Evolutionary conservation across 805 yeast genomes (phyloP).

Genomic region (Yamadazyma nakazawae): DNA sequence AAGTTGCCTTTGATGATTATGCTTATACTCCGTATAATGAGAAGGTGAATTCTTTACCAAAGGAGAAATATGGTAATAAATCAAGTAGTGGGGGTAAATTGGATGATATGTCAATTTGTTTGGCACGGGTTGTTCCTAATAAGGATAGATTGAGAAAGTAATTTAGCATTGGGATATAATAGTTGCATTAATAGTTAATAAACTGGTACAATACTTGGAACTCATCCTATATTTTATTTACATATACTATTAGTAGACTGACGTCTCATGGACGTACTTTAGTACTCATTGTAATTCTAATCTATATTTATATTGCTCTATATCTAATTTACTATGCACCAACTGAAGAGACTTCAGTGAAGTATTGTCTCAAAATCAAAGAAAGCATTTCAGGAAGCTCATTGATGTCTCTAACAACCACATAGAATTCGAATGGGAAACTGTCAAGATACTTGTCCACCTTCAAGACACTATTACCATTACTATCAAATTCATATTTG

Average conservation of each 20-base stretch:
- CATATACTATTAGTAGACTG: too few relatives aligned
- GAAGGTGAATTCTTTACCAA: conserved; percentile 43
- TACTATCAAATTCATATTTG: conserved; percentile 62
- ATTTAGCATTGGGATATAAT: background rate
- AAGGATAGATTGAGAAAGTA: conserved; percentile 2
- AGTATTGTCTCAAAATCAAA: conserved; percentile 85
- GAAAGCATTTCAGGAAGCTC: conserved; percentile 93
- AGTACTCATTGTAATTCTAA: too few relatives aligned
- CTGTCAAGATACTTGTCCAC: conserved; percentile 85
- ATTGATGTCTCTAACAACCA: conserved; percentile 81
- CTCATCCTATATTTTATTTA: too few relatives aligned
- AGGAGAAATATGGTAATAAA: conserved; percentile 24
- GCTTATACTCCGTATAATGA: conserved; percentile 54
- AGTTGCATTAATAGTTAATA: background rate
- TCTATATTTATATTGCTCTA: background rate
- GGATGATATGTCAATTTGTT: conserved; percentile 52
- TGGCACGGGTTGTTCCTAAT: conserved; percentile 39
- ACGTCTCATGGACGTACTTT: too few relatives aligned
- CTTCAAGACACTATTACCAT: conserved; percentile 68
- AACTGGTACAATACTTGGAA: background rate
- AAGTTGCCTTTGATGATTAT: conserved; percentile 50
- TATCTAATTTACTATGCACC: background rate
- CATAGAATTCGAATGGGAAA: conserved; percentile 96
- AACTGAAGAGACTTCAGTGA: conserved; percentile 52
- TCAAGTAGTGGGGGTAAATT: conserved; percentile 50